A percentile compares a stretch with the other conserved stretches of the same genome.
Evolutionary conservation across 805 yeast species (phyloP).

Genomic region (Wickerhamiella bombiphila): DNA sequence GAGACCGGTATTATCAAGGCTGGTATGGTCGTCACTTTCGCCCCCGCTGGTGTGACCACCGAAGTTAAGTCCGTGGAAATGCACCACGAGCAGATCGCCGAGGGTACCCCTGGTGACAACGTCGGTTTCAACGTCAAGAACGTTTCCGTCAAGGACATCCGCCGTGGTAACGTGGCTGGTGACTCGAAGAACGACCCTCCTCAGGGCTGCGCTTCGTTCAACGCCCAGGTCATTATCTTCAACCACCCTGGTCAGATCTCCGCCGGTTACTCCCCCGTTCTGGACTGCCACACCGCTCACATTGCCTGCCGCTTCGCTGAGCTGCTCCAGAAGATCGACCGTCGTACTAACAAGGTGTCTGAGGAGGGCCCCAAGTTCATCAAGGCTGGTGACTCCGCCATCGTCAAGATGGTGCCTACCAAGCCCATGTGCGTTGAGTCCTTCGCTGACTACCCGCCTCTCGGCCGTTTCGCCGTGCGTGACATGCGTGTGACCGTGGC

Average conservation of each 20-base stretch:
- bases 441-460: conserved; percentile 88
- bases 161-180: conserved; percentile 89
- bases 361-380: conserved; percentile 86
- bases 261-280: conserved; percentile 82
- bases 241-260: conserved; percentile 88
- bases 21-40: conserved; percentile 79
- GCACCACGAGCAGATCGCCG: conserved; percentile 69
- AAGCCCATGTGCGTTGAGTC: conserved; percentile 94
- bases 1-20: conserved; percentile 87
- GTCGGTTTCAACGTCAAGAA: conserved; percentile 85
- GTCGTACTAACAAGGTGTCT: conserved; percentile 81
- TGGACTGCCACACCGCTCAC: conserved; percentile 89
- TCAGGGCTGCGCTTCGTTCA: conserved; percentile 62
- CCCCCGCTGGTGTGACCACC: conserved; percentile 84
- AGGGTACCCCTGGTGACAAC: conserved; percentile 85
- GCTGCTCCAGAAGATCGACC: conserved; percentile 72
- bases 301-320: conserved; percentile 79
- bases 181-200: conserved; percentile 86
- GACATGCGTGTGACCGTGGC: conserved; percentile 99
- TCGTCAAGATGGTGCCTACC: conserved; percentile 75
- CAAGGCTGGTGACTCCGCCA: conserved; percentile 94
- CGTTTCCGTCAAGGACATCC: conserved; percentile 76
- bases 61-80: conserved; percentile 81
- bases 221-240: conserved; percentile 73
- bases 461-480: conserved; percentile 98